Evolutionary conservation across 495 filamentous ascomycete genomes (phyloP), one percentile per base, ranked within the genome.

Genomic region (Xylaria sp.): DNA sequence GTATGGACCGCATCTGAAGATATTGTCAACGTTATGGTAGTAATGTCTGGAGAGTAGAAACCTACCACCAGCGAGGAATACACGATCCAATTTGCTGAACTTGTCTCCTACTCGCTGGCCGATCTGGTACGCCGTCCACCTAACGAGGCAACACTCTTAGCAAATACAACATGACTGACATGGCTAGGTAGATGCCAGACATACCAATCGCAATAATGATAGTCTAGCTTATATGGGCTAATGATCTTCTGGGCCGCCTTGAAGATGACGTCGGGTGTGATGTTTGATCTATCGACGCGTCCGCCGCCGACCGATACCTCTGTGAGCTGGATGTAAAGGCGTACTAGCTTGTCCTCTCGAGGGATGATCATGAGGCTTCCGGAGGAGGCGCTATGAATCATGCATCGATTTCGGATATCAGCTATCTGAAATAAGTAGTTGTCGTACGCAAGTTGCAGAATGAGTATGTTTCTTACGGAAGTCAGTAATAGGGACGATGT

Each of bases 301-400:
- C 72, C 24, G 72, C 73, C 66, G 71, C 75, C 88, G 55, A 73
- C 74, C 4, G 80, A 79, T 6, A 88, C 85, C 5, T 87, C 84
- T 7, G 85, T 88, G 21, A 93, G 84, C 71, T 92, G 90, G 53
- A 92, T 89, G 71, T 93, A 94, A 1, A 94, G 73, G 11, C 91
- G 85, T 15, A 90, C 88, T 2, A 90, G 81, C 73, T 85, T 87
- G 68, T 86, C 87, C 72, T 93, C 91, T 24, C 92, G 85, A 0
- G 92, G 91, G 40, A 94, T 89, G 5, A 92, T 75, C 79, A 94
- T 90, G 31, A 93, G 82, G 17, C 86, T 90, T 2, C 91, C 91
- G 0, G 85, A 85, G 15, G 80, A 81, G 11, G 87, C 87, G 11
- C 88, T 89, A 75, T 93, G 91, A 66, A 93, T 89, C 17, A 89